Base-by-base conservation (phyloP, 2,329 filamentous ascomycete genomes). In the Aspergillus latus region DNA sequence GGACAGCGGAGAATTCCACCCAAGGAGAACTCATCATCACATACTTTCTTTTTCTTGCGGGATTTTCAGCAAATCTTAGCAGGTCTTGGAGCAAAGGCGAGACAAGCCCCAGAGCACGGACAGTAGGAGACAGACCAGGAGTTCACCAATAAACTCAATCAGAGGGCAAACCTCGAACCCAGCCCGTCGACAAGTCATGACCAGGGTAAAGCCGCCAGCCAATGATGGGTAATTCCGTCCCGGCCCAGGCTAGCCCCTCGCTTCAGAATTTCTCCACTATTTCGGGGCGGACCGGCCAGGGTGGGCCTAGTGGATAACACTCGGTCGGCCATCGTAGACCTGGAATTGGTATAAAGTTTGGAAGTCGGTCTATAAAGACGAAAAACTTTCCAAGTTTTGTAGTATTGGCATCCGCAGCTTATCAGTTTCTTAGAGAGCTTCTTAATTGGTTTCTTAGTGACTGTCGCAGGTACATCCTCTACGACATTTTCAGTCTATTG, bases 211-310 rank as follows among this genome's bases (percentile, higher is more conserved):
- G 2, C 36, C 13, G 11, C 11, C 10, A 29, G 42, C n/a, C 28
- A 28, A 29, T 44, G 11, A 15, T 26, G 39, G 34, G 32, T 39
- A 4, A 26, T n/a, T 15, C 6, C 5, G 32, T 13, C 30, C 21
- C 28, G 39, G 46, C 21, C 46, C 46, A 39, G 46, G 13, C n/a
- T 49, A 21, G 32, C 40, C 21, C 28, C 28, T 28, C 11, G 39
- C 26, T 15, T 21, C n/a, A 43, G 16, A 29, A 44, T 44, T 13
- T 29, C 13, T 44, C 49, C 49, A 51, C 49, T 42, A 9, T 28
- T 36, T 29, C 49, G 49, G 40, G 39, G 49, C 49, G 49, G 49
- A 37, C 49, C 49, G 49, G 39, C 40, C 30, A 52, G 13, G 36
- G 40, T 52, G 49, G 49, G 30, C 34, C 48, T 36, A 26, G 48